Conservation (phyloP, 805 yeast genomes). For the Pachysolen tannophilus region DNA sequence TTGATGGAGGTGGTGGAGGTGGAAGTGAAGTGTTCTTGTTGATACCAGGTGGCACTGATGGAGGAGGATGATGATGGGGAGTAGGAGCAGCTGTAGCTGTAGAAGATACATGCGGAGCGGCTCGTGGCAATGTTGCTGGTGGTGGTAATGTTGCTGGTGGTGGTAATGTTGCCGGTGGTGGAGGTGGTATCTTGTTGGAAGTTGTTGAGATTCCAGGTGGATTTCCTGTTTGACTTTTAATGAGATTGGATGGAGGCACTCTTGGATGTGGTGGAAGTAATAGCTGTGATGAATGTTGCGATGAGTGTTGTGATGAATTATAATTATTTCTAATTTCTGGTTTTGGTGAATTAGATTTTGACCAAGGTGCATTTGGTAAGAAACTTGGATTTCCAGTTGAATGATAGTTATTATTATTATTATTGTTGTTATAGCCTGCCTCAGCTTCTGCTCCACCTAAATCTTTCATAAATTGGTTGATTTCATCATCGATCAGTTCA, state of each 20-base stretch:
- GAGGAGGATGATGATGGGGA: slow-evolving; percentile 22
- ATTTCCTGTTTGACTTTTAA: slow-evolving; percentile 11
- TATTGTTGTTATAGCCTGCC: slow-evolving; percentile 13
- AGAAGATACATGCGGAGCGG: slow-evolving; percentile 17
- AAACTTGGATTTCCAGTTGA: neutral
- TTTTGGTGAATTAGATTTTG: neutral
- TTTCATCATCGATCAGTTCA: slow-evolving; percentile 31
- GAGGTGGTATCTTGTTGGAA: too few species aligned
- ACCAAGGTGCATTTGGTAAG: too few species aligned
- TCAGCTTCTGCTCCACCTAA: slow-evolving; percentile 24
- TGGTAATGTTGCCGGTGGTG: slow-evolving; percentile 9
- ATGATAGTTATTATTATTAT: slow-evolving; percentile 10
- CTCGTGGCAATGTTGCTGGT: slow-evolving; percentile 6
- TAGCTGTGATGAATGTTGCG: neutral
- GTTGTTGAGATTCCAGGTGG: slow-evolving; percentile 15
- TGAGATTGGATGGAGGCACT: neutral
- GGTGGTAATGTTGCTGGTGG: slow-evolving; percentile 5
- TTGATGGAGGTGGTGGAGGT: slow-evolving; percentile 13
- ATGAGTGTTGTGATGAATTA: neutral
- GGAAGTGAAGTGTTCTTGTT: slow-evolving; percentile 10
- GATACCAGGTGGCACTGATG: slow-evolving; percentile 16
- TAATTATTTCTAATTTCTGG: slow-evolving; percentile 2
- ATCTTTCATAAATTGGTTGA: slow-evolving; percentile 43
- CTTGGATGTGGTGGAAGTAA: neutral
- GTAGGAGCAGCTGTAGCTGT: slow-evolving; percentile 13